A percentile compares a stretch with the other conserved stretches of the same genome.
These are phyloP conservation scores for Ascochyta pisi DNA, from an alignment of 2,329 filamentous ascomycete genomes.

Conservation along the genomic window DNA sequence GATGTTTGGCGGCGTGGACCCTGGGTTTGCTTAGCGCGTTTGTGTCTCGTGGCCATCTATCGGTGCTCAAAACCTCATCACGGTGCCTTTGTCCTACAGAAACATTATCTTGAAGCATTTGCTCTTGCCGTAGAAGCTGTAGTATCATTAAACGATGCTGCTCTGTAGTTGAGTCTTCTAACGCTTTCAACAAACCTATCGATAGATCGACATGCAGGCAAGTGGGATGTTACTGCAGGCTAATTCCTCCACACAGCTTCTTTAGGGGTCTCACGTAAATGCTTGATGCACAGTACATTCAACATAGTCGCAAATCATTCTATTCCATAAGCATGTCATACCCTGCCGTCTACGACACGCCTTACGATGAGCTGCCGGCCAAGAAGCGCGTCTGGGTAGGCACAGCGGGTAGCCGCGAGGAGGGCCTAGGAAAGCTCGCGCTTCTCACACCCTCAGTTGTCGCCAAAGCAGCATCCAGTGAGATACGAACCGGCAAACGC, in stretches of 20 bases:
- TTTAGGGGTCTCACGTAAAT: background rate
- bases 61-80: background rate
- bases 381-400: slow-evolving; percentile 58
- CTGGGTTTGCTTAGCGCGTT: slow-evolving; percentile 20
- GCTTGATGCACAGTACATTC: background rate
- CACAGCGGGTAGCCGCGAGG: slow-evolving; percentile 54
- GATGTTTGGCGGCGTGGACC: slow-evolving; percentile 23
- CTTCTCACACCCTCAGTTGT: slow-evolving; percentile 61
- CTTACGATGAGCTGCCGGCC: slow-evolving; percentile 57
- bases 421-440: slow-evolving; percentile 60
- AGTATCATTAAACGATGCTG: background rate
- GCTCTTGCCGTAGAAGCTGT: background rate
- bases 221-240: background rate
- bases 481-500: slow-evolving; percentile 59
- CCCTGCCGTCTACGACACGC: slow-evolving; percentile 22
- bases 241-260: background rate
- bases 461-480: slow-evolving; percentile 54
- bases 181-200: background rate
- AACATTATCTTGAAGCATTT: background rate
- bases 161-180: background rate
- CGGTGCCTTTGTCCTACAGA: background rate
- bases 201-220: slow-evolving; percentile 1
- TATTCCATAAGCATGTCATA: slow-evolving; percentile 2
- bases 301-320: background rate
- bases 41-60: background rate